phyloP scores from a whole-genome alignment of 306 rosid genomes.

The Sophora flavescens region DNA sequence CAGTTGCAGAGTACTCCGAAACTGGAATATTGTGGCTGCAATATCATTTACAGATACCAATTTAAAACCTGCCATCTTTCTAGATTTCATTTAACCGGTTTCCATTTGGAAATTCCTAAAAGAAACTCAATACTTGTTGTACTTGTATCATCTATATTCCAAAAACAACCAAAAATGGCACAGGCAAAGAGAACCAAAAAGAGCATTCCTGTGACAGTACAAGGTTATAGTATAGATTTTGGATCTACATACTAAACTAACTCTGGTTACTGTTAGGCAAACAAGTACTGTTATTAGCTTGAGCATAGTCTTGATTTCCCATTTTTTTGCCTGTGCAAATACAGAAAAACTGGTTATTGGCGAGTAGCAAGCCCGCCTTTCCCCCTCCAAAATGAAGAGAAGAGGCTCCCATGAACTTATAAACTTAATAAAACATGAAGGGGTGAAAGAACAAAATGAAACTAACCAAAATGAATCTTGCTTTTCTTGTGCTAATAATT shows the following conservation, averaged over 20 bases:
- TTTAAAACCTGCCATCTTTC: no score
- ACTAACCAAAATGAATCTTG: conserved; percentile 95
- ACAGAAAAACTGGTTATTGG: conserved; percentile 31
- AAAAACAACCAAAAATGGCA: conserved; percentile 46
- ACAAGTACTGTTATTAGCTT: conserved; percentile 53
- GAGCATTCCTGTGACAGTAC: conserved; percentile 43
- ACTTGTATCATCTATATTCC: conserved; percentile 43
- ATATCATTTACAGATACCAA: neutral
- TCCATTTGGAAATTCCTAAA: conserved; percentile 31
- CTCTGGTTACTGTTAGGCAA: conserved; percentile 52
- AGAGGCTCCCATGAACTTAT: conserved; percentile 12
- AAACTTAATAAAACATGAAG: conserved; percentile 6
- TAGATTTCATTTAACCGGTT: conserved; percentile 8
- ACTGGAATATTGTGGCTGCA: no score
- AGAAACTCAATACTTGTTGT: conserved; percentile 14
- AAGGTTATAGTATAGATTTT: conserved; percentile 34
- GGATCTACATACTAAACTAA: conserved; percentile 52
- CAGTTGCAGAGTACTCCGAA: no score
- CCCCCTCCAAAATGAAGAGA: neutral
- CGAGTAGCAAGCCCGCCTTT: conserved; percentile 17
- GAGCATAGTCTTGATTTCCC: conserved; percentile 71
- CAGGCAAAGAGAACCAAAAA: conserved; percentile 47
- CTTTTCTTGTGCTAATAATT: conserved; percentile 85
- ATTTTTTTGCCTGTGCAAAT: conserved; percentile 79
- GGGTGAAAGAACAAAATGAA: conserved; percentile 13